These are phyloP conservation scores for Trichoderma sp. DNA, from an alignment of 2,329 filamentous ascomycete genomes.

Conservation along the genomic window DNA sequence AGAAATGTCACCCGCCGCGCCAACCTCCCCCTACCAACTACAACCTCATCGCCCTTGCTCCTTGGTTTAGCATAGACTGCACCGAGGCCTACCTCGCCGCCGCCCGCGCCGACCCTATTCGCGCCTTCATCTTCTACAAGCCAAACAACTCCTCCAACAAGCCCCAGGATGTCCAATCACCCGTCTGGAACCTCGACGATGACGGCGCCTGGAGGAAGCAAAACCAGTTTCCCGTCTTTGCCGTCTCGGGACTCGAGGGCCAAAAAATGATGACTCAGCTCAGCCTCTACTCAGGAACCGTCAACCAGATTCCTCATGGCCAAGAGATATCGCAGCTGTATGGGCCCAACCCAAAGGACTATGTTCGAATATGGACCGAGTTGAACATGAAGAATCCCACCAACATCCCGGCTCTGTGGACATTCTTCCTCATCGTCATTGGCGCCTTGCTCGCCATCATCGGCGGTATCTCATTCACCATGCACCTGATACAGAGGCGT, in stretches of 20 bases:
- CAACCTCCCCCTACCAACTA: slow-evolving; percentile 70
- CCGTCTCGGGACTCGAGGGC: slow-evolving; percentile 69
- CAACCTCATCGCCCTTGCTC: slow-evolving; percentile 77
- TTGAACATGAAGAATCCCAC: slow-evolving; percentile 49
- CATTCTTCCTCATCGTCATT: slow-evolving; percentile 71
- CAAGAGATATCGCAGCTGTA: slow-evolving; percentile 57
- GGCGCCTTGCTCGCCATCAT: slow-evolving; percentile 71
- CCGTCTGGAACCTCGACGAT: slow-evolving; percentile 71
- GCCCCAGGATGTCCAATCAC: slow-evolving; percentile 66
- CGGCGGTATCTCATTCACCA: slow-evolving; percentile 64
- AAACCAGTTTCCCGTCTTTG: slow-evolving; percentile 82
- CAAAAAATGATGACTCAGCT: slow-evolving; percentile 69
- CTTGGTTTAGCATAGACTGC: slow-evolving; percentile 78
- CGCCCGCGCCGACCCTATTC: slow-evolving; percentile 58
- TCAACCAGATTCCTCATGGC: slow-evolving; percentile 62
- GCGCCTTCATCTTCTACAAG: slow-evolving; percentile 65
- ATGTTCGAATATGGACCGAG: slow-evolving; percentile 61
- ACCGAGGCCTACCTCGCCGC: slow-evolving; percentile 70
- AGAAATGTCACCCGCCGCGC: slow-evolving; percentile 69
- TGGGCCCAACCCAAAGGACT: slow-evolving; percentile 57
- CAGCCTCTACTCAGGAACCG: slow-evolving; percentile 74
- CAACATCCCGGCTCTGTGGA: slow-evolving; percentile 74
- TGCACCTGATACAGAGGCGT: slow-evolving; percentile 75
- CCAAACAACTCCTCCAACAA: slow-evolving; percentile 56
- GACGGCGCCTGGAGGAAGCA: slow-evolving; percentile 68